These are phyloP conservation scores for Fusarium redolens DNA, from an alignment of 2,329 filamentous ascomycete species.

Conservation along the genomic window DNA sequence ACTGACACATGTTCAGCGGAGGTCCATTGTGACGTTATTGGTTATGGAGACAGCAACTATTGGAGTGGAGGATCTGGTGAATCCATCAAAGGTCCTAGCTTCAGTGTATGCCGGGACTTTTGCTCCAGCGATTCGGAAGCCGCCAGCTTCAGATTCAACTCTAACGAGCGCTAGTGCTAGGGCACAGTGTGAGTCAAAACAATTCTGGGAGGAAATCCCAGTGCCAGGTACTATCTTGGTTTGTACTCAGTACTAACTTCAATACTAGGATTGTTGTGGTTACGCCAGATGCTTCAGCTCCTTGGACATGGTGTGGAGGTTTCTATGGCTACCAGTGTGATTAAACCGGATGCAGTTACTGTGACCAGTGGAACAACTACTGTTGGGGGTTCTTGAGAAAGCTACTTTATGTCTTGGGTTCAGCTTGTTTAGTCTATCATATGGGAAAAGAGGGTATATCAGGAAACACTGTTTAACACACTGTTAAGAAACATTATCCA, in stretches of 20 bases:
- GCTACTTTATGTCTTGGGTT: no score
- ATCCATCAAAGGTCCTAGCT: not conserved
- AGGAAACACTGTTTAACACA: no score
- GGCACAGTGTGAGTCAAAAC: not conserved
- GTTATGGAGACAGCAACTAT: not conserved
- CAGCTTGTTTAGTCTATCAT: no score
- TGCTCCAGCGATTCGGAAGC: not conserved
- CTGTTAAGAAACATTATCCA: no score
- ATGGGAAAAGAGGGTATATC: no score
- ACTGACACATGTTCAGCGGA: not conserved
- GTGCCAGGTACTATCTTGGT: rapidly evolving
- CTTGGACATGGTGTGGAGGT: not conserved
- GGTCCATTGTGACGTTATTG: not conserved
- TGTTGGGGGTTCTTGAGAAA: not conserved
- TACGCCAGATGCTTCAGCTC: rapidly evolving
- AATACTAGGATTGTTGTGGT: not conserved
- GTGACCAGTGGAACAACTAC: not conserved
- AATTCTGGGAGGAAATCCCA: no score
- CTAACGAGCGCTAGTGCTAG: not conserved
- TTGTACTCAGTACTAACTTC: rapidly evolving
- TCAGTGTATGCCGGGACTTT: not conserved
- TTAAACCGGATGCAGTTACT: not conserved
- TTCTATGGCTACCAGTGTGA: not conserved
- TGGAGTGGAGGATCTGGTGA: not conserved
- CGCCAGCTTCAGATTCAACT: not conserved